Evolutionary conservation across 129 eudicot genomes (phyloP).

Genomic region (Ambrosia artemisiifolia): DNA sequence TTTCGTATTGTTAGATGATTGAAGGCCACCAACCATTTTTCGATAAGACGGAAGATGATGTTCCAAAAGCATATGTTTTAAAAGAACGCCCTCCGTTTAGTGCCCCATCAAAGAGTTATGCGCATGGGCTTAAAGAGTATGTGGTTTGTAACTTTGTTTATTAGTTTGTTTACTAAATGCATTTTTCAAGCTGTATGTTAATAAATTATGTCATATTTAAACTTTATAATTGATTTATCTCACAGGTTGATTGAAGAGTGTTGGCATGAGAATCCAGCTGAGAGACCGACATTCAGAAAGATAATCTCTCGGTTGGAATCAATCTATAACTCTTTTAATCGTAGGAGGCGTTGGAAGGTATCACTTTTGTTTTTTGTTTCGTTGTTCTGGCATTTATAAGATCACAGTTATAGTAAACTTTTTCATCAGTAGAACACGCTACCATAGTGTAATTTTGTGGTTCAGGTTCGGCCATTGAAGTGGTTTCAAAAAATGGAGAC

Average conservation of each 20-base stretch:
- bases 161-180: neutral
- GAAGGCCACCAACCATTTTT: conserved; percentile 86
- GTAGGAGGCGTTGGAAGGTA: conserved; percentile 80
- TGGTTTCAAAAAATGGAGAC: conserved; percentile 67
- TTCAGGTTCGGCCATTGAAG: conserved; percentile 59
- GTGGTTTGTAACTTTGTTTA: conserved; percentile 4
- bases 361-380: neutral
- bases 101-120: conserved; percentile 64
- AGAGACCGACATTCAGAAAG: conserved; percentile 78
- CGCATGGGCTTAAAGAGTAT: conserved; percentile 87
- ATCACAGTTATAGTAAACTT: neutral
- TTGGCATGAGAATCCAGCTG: conserved; percentile 73
- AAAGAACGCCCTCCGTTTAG: conserved; percentile 84
- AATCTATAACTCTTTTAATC: conserved; percentile 39
- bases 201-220: neutral
- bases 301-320: conserved; percentile 72
- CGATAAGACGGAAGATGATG: conserved; percentile 58
- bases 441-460: conserved; percentile 18
- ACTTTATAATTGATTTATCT: neutral
- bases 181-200: neutral
- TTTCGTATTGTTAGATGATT: conserved; percentile 63
- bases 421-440: neutral
- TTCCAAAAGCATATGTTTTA: conserved; percentile 60
- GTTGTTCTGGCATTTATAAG: neutral
- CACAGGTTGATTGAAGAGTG: conserved; percentile 78